Evolutionary conservation across 192 early-diverging fungal species (phyloP), one percentile per base, ranked within the genome.

Genomic region (Entomortierella parvispora): DNA sequence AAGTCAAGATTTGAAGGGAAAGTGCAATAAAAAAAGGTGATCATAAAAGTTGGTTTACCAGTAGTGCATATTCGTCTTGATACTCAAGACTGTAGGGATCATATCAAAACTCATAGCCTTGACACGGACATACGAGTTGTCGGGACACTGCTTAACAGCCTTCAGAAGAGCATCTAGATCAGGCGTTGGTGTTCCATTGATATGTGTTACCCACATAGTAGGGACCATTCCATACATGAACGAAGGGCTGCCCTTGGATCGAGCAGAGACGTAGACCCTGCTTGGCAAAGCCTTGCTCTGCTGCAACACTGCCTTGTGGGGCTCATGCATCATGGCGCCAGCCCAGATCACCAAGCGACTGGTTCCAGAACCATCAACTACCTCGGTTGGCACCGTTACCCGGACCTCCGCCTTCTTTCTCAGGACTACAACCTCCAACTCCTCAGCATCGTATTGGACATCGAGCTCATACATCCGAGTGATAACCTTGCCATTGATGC

Each of bases 341-440:
- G 93, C 92, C 95, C 95, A 97, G 55, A 90, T 83, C 32, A 96
- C 89, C 10, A 95, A 80, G 60, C 90, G 89, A 22, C 81, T 85
- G 6, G 88, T 92, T 43, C 85, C 88, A 62, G 83, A 80, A 29
- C 86, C 84, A 51, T 82, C 84, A 33, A 84, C 66, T 11, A 82
- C 82, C 33, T 83, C 87, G 0, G 92, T 94, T n/a, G 88, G 87
- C 3, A 96, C 91, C 20, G 81, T 70, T n/a, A 97, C 55, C 0
- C 72, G 82, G 65, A 93, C 69, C 67, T 94, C 94, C 22, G 83
- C 60, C 77, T 93, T 93, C 61, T 91, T 84, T 49, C 96, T 81
- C 59, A 97, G 52, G 7, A 91, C 83, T 4, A 89, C 85, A 28
- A 93, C 80, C 8, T 87, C 84, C 48, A 91, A 54, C 28, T 75